phyloP scores from a whole-genome alignment of 2,329 filamentous ascomycete species.

The Thelonectria blattea region DNA sequence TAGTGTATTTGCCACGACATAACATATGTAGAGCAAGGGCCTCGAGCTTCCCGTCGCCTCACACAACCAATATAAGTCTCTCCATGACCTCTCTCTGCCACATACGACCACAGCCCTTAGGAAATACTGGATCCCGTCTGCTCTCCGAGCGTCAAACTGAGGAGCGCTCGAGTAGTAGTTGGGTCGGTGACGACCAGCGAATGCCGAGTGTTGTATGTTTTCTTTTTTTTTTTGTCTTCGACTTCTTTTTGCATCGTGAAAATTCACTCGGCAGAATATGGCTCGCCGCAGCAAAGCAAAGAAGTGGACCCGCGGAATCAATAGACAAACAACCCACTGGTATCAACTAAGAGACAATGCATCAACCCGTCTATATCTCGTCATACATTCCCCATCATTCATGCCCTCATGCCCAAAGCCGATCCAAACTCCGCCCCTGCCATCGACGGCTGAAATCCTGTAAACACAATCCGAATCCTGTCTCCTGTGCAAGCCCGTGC shows the following conservation, averaged over 20 bases:
- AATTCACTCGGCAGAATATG: not conserved
- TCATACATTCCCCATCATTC: conserved; percentile 32
- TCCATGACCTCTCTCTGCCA: not conserved
- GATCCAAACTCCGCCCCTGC: conserved; percentile 29
- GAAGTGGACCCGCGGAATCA: conserved; percentile 21
- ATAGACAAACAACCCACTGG: conserved; percentile 24
- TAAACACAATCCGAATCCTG: conserved; percentile 10
- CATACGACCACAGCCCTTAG: not conserved
- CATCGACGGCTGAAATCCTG: conserved; percentile 15
- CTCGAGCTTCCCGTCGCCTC: too few species aligned
- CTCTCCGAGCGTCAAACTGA: not conserved
- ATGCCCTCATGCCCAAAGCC: conserved; percentile 31
- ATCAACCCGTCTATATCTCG: conserved; percentile 29
- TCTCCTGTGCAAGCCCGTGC: conserved; percentile 7
- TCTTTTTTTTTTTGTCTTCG: not conserved
- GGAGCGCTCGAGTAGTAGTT: not conserved
- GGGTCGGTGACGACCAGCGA: not conserved
- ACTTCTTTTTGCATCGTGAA: not conserved
- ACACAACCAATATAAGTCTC: not conserved
- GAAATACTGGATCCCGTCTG: not conserved
- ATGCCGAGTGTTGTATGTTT: not conserved
- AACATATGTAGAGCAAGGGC: too few species aligned
- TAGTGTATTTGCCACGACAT: too few species aligned
- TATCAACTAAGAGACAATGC: conserved; percentile 29
- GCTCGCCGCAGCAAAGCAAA: not conserved